phyloP scores from a whole-genome alignment of 805 yeast species.

The Kluyveromyces dobzhanskii region DNA sequence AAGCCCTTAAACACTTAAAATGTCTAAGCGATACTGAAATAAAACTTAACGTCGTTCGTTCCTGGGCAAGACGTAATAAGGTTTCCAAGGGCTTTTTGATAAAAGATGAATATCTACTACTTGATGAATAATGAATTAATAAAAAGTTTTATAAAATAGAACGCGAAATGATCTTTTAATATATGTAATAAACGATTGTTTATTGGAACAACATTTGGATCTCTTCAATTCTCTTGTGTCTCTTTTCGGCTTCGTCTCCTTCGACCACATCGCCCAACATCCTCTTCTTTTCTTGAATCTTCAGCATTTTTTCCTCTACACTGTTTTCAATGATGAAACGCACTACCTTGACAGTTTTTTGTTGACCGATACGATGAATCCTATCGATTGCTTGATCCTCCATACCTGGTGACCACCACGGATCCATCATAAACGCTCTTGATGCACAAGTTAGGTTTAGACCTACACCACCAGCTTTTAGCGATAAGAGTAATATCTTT shows the following conservation, averaged over 20 bases:
- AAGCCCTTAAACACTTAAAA: constrained; percentile 51
- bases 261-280: constrained; percentile 75
- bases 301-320: constrained; percentile 82
- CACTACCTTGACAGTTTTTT: constrained; percentile 57
- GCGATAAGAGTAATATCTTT: constrained; percentile 56
- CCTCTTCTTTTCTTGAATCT: constrained; percentile 77
- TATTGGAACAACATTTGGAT: constrained; percentile 55
- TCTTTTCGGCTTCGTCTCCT: constrained; percentile 65
- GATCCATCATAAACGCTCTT: constrained; percentile 84
- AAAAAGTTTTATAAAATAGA: background rate
- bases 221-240: constrained; percentile 63
- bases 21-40: constrained; percentile 29
- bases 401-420: constrained; percentile 94
- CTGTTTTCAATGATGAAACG: constrained; percentile 77
- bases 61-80: constrained; percentile 12
- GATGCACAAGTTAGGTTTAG: constrained; percentile 79
- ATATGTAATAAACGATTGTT: background rate
- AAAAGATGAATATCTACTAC: constrained; percentile 20
- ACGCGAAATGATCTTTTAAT: background rate
- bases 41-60: constrained; percentile 10
- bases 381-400: constrained; percentile 91
- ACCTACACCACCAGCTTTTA: constrained; percentile 95
- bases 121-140: constrained; percentile 12
- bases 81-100: constrained; percentile 11
- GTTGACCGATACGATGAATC: constrained; percentile 85